Base-by-base conservation (phyloP, 2,329 filamentous ascomycete species). In the Rugonectria rugulosa region DNA sequence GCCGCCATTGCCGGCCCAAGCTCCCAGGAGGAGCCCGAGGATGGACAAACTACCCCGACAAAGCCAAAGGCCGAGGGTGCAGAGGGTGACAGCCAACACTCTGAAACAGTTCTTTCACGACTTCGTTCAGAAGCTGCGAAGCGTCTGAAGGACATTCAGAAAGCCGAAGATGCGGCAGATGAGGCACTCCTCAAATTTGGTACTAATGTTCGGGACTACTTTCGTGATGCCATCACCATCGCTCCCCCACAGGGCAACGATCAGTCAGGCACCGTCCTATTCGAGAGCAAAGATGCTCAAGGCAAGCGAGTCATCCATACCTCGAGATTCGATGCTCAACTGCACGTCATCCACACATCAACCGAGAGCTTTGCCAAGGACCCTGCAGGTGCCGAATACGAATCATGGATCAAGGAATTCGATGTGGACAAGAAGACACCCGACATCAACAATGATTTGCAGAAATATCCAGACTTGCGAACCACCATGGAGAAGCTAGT, bases 221-320 rank as follows among this genome's bases (percentile, higher is more conserved):
- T 99, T 59, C 86, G 88, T 47, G 94, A 99, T 63, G 95, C 95
- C 45, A 90, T 99, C 53, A 92, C 85, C 48, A 91, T 99, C 65
- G 88, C 91, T 14, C 90, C 93, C 0, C 92, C 91, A 0, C 78
- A 80, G 4, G 80, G 78, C 2, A 78, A 78, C 5, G 77, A 76
- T 42, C 73, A 84, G 63, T 78, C 79, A n/a, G 80, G 72, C 63
- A 80, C 88, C 43, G 86, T 97, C 26, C 80, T 97, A 5, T 99
- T 98, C 68, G 95, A 98, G 77, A 96, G 91, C 70, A 96, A 94
- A 72, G 94, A 97, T 73, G 87, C 90, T 5, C 85, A 87, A 44
- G 94, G 93, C 21, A 97, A 95, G 80, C 84, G 95, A 51, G 92
- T 98, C 14, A 96, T 98, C 61, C 95, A 99, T 72, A 91, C 92